These are phyloP conservation scores for Leavenworthia alabamica DNA, from an alignment of 345 rosid species.

Conservation along the genomic window DNA sequence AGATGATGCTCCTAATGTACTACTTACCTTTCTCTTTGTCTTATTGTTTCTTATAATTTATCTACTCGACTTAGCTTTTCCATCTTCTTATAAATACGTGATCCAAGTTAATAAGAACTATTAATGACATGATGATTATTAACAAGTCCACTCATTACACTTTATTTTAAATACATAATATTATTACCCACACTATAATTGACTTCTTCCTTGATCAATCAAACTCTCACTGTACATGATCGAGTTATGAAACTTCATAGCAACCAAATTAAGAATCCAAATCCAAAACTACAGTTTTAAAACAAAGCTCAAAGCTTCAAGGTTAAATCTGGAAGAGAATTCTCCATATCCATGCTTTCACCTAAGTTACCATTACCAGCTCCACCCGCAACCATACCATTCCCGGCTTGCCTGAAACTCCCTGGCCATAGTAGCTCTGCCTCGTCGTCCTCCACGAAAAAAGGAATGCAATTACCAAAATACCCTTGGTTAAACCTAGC, in stretches of 20 bases:
- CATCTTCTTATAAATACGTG: too few species aligned
- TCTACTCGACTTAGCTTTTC: too few species aligned
- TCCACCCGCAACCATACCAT: constrained; percentile 17
- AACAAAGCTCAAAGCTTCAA: constrained; percentile 46
- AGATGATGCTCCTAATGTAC: too few species aligned
- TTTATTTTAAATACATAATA: not conserved
- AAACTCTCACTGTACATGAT: constrained; percentile 31
- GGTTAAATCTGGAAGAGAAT: constrained; percentile 54
- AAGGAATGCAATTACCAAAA: constrained; percentile 36
- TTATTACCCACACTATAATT: not conserved
- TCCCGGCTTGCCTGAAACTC: constrained; percentile 45
- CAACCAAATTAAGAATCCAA: constrained; percentile 32
- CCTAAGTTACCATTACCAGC: constrained; percentile 8
- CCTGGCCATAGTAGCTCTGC: constrained; percentile 72
- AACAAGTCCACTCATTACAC: not conserved
- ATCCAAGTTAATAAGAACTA: too few species aligned
- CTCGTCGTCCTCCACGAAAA: constrained; percentile 51
- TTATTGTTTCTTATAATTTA: too few species aligned
- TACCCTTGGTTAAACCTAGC: constrained; percentile 49
- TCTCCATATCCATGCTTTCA: constrained; percentile 31
- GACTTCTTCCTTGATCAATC: constrained; percentile 8
- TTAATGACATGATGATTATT: not conserved
- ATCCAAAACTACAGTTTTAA: not conserved
- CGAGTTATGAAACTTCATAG: constrained; percentile 10
- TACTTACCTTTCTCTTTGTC: too few species aligned